phyloP scores from a whole-genome alignment of 2,329 filamentous ascomycete genomes.

The Trichoderma sp. region DNA sequence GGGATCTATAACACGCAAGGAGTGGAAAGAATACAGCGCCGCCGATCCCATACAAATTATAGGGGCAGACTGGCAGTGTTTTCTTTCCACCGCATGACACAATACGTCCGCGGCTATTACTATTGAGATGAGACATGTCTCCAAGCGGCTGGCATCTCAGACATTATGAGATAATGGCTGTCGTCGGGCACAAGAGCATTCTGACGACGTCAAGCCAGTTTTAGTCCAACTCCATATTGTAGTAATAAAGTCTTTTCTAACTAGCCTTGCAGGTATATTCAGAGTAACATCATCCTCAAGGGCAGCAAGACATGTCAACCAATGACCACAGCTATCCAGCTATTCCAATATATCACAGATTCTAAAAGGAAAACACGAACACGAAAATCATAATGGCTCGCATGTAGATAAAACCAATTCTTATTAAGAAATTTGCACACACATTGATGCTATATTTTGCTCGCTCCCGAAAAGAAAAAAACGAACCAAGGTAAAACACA shows the following conservation, averaged over 20 bases:
- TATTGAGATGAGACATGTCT: neutral
- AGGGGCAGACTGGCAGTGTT: too few species aligned
- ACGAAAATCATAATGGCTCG: neutral
- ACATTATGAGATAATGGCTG: neutral
- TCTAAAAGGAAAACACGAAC: neutral
- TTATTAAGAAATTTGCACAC: neutral
- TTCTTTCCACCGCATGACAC: too few species aligned
- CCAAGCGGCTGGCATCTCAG: neutral
- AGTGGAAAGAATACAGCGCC: too few species aligned
- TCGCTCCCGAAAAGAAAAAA: neutral
- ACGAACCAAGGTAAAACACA: neutral
- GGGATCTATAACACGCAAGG: neutral
- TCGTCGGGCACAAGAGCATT: too few species aligned
- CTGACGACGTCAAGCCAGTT: neutral
- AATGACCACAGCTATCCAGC: neutral
- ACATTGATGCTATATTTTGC: constrained; percentile 5
- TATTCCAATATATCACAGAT: neutral
- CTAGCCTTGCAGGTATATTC: neutral
- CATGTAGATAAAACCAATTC: neutral
- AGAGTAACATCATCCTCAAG: neutral
- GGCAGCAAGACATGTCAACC: neutral
- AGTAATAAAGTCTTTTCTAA: neutral
- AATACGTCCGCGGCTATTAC: neutral
- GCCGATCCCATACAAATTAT: too few species aligned
- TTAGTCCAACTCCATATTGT: neutral